These are phyloP conservation scores for Panicum miliaceum DNA, from an alignment of 176 grass and related monocot genomes.

Conservation along the genomic window DNA sequence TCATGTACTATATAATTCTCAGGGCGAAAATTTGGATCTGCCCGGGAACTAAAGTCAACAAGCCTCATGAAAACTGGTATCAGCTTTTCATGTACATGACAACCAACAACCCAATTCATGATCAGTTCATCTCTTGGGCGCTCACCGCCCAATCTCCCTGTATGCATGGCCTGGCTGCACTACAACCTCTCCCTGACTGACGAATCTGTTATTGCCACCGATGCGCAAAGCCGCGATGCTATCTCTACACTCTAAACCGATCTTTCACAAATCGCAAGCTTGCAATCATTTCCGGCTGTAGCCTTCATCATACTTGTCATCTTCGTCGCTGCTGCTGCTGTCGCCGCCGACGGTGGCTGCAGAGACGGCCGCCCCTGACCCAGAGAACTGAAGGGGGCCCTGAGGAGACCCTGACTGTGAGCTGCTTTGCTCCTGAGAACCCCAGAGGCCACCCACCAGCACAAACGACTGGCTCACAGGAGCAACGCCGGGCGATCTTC, in stretches of 20 bases:
- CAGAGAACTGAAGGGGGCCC: slow-evolving; percentile 65
- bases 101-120: slow-evolving; percentile 39
- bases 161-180: slow-evolving; percentile 46
- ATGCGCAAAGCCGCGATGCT: slow-evolving; percentile 43
- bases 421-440: slow-evolving; percentile 59
- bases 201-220: slow-evolving; percentile 41
- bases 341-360: slow-evolving; percentile 55
- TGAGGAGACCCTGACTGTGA: slow-evolving; percentile 79
- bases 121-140: slow-evolving; percentile 50
- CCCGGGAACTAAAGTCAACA: slow-evolving; percentile 50
- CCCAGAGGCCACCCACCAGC: slow-evolving; percentile 57
- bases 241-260: slow-evolving; percentile 43
- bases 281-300: slow-evolving; percentile 64
- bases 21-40: slow-evolving; percentile 76
- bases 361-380: slow-evolving; percentile 56
- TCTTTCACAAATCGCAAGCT: neutral
- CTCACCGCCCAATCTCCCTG: slow-evolving; percentile 42
- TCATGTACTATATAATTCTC: slow-evolving; percentile 43
- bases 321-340: slow-evolving; percentile 58
- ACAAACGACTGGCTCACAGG: slow-evolving; percentile 42
- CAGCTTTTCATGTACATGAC: slow-evolving; percentile 56
- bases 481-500: slow-evolving; percentile 39
- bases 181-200: slow-evolving; percentile 30
- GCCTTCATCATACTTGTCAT: slow-evolving; percentile 72
- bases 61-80: slow-evolving; percentile 45